Conservation (phyloP, 2,329 filamentous ascomycete genomes). For the Trichophyton rubrum region DNA sequence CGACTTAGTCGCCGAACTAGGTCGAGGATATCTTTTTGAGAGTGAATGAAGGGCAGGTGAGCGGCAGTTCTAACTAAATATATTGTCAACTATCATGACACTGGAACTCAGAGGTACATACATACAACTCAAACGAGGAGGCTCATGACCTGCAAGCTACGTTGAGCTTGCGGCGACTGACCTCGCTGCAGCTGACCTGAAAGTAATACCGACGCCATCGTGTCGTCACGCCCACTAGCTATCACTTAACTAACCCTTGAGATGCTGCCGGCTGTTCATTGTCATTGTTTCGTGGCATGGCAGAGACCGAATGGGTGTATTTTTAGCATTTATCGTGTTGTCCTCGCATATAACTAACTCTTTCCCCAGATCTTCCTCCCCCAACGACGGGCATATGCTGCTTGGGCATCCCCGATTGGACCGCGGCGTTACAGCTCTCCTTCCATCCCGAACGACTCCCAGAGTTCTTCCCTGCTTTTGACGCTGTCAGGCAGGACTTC, state of each 20-base stretch:
- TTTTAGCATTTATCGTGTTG: neutral
- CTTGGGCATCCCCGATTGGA: neutral
- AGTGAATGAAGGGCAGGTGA: neutral
- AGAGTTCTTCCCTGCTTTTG: constrained; percentile 37
- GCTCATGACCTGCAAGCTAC: neutral
- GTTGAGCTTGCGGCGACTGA: neutral
- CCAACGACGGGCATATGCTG: neutral
- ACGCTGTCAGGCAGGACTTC: constrained; percentile 36
- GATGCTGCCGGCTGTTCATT: neutral
- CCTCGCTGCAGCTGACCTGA: neutral
- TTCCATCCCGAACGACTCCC: constrained; percentile 34
- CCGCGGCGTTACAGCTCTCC: constrained; percentile 19
- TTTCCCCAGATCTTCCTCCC: neutral
- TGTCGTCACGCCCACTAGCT: neutral
- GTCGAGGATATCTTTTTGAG: neutral
- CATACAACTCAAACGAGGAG: neutral
- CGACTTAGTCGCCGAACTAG: neutral
- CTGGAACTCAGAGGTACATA: neutral
- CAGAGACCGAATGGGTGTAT: neutral
- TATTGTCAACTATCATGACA: neutral
- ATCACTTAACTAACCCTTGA: neutral
- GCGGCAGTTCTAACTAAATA: neutral
- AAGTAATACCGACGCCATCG: constrained; percentile 1
- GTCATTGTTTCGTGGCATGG: neutral
- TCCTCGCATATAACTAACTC: neutral